phyloP scores from a whole-genome alignment of 345 rosid species.

The Camelina hispida region DNA sequence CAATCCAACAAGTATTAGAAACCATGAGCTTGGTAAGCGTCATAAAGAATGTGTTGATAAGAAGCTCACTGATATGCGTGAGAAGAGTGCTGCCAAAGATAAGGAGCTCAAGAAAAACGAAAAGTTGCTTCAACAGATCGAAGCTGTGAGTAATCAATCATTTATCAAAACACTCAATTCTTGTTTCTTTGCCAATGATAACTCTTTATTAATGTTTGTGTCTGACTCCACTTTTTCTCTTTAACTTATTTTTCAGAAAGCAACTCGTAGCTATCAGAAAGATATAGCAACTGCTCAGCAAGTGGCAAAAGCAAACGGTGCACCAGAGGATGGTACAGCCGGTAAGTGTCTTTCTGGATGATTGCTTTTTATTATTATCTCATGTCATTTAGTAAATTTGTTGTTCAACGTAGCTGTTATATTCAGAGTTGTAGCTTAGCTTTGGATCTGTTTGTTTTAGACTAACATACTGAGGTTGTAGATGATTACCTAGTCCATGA shows the following conservation, averaged over 20 bases:
- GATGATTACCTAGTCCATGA: background rate
- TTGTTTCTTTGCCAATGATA: constrained; percentile 4
- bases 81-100: constrained; percentile 80
- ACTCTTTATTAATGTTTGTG: no score
- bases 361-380: background rate
- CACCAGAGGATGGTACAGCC: constrained; percentile 55
- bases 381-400: constrained; percentile 21
- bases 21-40: constrained; percentile 94
- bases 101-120: constrained; percentile 78
- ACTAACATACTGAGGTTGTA: constrained; percentile 5
- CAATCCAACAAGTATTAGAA: constrained; percentile 81
- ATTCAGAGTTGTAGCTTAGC: constrained; percentile 8
- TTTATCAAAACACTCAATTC: background rate
- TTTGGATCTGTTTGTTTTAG: constrained; percentile 20
- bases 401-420: constrained; percentile 6
- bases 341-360: constrained; percentile 49
- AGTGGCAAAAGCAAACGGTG: constrained; percentile 66
- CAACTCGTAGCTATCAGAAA: constrained; percentile 91
- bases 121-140: constrained; percentile 79
- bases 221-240: constrained; percentile 18
- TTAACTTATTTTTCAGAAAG: constrained; percentile 64
- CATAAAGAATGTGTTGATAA: constrained; percentile 75
- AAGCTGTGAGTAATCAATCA: constrained; percentile 64
- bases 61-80: constrained; percentile 75
- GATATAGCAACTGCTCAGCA: constrained; percentile 67